Base-by-base conservation (phyloP, 345 rosid genomes). In the Syzygium grande region DNA sequence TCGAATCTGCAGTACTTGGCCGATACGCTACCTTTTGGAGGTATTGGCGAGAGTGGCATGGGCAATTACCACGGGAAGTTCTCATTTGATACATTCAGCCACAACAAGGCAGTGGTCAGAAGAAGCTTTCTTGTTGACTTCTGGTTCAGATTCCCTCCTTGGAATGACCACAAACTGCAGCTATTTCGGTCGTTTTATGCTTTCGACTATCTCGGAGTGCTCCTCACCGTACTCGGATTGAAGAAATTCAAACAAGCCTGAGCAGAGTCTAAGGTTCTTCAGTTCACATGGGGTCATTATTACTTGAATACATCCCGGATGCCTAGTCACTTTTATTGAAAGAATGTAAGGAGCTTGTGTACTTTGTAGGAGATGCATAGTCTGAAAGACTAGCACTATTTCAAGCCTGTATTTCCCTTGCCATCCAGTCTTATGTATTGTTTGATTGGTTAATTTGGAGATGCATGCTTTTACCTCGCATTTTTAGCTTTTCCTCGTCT, bases 101-200 rank as follows among this genome's bases (percentile, higher is more conserved):
- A 95, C 84, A 86, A 87, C 91, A 95, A 94, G 87, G 89, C 91
- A 3, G 89, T 95, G 10, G 22, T 4, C 2, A 87, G 87, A 51
- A 92, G 98, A 89, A 93, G 94, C 90, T 93, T 89, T 77, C 85
- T 92, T 10, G 68, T 90, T 27, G 98, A 95, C 73, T 90, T 93
- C 68, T 94, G 96, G 98, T 94, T 86, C 86, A 90, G 98, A 86
- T 94, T 88, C 87, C 98, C 98, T 84, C 98, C 96, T 86, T 93
- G 98, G 98, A 93, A 92, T 86, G 77, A 89, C 53, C 34, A 91
- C 87, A 95, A 95, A 87, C 86, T 95, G 89, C 87, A 87, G 78
- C 95, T 95, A 17, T 51, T 95, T 17, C 90, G 92, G 51, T 21
- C 52, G 1, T 19, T 61, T 22, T 93, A 91, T 85, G 84, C 56